These are phyloP conservation scores for Aspergillus sparsus DNA, from an alignment of 495 filamentous ascomycete species.

Conservation along the genomic window DNA sequence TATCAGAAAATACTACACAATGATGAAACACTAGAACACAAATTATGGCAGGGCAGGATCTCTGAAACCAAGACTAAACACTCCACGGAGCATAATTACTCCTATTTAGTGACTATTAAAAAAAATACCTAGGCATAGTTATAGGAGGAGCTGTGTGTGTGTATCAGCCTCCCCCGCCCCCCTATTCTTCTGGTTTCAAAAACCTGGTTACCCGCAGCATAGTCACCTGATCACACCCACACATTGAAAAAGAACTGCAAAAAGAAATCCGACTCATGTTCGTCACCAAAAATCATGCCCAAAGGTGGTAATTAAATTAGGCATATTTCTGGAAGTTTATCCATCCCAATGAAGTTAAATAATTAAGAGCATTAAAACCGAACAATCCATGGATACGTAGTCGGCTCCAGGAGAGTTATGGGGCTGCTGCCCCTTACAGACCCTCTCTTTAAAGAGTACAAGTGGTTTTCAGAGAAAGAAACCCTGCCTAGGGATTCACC, in stretches of 20 bases:
- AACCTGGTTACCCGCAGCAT: neutral
- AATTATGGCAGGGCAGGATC: no score
- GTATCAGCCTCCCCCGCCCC: no score
- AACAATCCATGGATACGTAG: constrained; percentile 8
- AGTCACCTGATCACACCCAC: neutral
- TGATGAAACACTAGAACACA: no score
- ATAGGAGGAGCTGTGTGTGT: no score
- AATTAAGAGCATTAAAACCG: neutral
- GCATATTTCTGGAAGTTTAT: neutral
- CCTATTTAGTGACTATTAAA: neutral
- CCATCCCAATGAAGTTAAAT: constrained; percentile 1
- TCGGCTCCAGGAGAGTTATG: constrained; percentile 5
- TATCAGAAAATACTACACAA: no score
- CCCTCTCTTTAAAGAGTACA: constrained; percentile 1
- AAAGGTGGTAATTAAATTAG: no score
- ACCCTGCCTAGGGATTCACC: neutral
- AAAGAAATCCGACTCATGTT: neutral
- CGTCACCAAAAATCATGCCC: neutral
- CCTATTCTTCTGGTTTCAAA: neutral
- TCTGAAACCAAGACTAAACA: no score
- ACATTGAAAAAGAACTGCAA: constrained; percentile 2
- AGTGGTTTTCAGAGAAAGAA: neutral
- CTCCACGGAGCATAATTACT: no score
- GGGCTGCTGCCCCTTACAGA: constrained; percentile 6
- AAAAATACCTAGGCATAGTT: neutral